Conservation (phyloP, 345 rosid genomes). For the Eucalyptus albens region DNA sequence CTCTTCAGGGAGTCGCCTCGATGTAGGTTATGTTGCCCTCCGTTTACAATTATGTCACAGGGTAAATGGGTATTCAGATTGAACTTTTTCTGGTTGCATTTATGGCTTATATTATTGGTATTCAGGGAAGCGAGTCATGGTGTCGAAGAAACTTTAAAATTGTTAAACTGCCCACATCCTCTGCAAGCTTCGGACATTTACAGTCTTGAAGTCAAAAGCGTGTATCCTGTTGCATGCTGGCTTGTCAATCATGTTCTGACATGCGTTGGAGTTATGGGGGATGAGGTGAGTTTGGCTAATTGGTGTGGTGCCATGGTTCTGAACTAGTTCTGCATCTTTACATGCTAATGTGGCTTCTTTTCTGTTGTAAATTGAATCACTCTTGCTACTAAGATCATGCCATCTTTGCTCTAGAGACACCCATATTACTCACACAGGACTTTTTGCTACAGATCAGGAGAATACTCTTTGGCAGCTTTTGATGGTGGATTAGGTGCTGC, state of each 20-base stretch:
- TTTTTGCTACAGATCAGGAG: not conserved
- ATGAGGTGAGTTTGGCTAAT: not conserved
- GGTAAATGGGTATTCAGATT: not conserved
- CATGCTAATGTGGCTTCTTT: not conserved
- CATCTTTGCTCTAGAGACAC: not conserved
- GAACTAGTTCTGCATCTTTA: not conserved
- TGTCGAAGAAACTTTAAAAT: not conserved
- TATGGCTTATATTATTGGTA: not conserved
- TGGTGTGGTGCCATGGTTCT: not conserved
- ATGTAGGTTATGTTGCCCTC: not conserved
- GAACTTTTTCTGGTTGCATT: not conserved
- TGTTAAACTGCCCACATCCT: not conserved
- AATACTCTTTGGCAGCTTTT: not conserved
- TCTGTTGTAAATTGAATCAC: not conserved
- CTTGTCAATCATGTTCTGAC: not conserved
- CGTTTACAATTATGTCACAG: not conserved
- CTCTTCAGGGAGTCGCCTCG: not conserved
- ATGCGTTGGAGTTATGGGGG: not conserved
- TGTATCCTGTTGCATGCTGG: not conserved
- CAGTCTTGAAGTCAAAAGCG: not conserved
- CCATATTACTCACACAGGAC: not conserved
- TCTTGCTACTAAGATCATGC: not conserved
- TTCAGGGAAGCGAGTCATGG: not conserved
- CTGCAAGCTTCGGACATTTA: not conserved
- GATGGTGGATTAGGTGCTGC: constrained; percentile 9